Conservation (phyloP, 2,329 filamentous ascomycete genomes). For the Thelonectria discophora region DNA sequence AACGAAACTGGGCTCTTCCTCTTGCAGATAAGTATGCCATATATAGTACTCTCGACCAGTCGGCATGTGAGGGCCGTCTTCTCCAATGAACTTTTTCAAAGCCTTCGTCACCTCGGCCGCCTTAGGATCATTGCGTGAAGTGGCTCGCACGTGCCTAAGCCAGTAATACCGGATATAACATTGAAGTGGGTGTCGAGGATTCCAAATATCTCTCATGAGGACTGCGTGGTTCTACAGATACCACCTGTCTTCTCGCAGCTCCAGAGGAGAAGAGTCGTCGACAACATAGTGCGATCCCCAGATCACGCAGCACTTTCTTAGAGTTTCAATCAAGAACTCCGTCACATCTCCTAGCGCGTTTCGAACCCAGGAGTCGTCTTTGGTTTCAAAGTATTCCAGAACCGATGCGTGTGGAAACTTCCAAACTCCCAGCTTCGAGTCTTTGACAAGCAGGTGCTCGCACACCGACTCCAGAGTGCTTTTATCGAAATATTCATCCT, state of each 20-base stretch:
- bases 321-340: neutral
- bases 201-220: neutral
- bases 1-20: neutral
- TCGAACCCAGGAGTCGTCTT: neutral
- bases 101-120: neutral
- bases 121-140: neutral
- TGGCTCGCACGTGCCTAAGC: neutral
- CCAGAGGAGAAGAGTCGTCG: neutral
- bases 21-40: neutral
- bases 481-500: neutral
- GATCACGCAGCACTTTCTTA: neutral
- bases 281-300: neutral
- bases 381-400: constrained; percentile 6
- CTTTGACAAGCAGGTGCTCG: constrained; percentile 7
- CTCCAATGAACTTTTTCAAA: neutral
- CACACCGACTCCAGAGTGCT: constrained; percentile 1
- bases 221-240: neutral
- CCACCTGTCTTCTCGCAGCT: neutral
- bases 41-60: neutral
- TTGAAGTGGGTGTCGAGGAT: neutral
- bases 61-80: neutral
- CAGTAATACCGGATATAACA: neutral
- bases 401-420: constrained; percentile 18
- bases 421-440: neutral
- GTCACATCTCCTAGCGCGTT: constrained; percentile 3